Base-by-base conservation (phyloP, 2,329 filamentous ascomycete species). In the Cryphonectria japonica region DNA sequence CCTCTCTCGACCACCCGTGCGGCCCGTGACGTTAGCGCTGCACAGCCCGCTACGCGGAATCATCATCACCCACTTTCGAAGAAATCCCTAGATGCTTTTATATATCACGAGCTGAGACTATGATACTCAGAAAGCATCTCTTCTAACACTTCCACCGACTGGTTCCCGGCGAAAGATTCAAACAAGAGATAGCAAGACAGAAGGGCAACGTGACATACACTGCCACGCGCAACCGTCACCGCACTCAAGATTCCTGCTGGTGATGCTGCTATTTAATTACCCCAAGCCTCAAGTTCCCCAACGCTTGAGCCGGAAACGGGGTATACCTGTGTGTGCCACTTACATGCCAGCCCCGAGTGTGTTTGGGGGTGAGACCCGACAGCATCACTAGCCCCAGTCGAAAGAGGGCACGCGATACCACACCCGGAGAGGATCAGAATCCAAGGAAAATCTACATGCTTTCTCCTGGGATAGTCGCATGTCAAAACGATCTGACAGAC, bases 361-460 rank as follows among this genome's bases (percentile, higher is more conserved):
- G 46, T 11, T 50, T 50, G 4, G 46, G n/a, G 1, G 46, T 34
- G 34, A 50, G 34, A 50, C 46, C 8, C 9, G 22, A 50, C 7
- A n/a, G 46, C 46, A 50, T 6, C 52, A 2, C 16, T 14, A 34
- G 34, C 6, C 26, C n/a, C 8, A 8, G 26, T 14, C 52, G n/a
- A 57, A 57, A 57, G 52, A 57, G n/a, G 37, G 37, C 50, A 26
- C n/a, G 52, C 52, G 52, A 57, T 57, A 29, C 52, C 52, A 29
- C 26, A 57, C 26, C 52, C 52, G 52, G n/a, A 34, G 29, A 34
- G 3, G 32, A 14, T 59, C 3, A 19, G 6, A 19, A 34, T 6
- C 29, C 3, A 6, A 29, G 29, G 11, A 19, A 8, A 19, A 19
- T 32, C 32, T 32, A 7, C 5, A 59, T 59, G 4, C 54, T 59